Percentiles rank a stretch among this genome's conserved stretches.
phyloP scores from a whole-genome alignment of 352 stramenopile genomes.

The Globisporangium takayamanum region DNA sequence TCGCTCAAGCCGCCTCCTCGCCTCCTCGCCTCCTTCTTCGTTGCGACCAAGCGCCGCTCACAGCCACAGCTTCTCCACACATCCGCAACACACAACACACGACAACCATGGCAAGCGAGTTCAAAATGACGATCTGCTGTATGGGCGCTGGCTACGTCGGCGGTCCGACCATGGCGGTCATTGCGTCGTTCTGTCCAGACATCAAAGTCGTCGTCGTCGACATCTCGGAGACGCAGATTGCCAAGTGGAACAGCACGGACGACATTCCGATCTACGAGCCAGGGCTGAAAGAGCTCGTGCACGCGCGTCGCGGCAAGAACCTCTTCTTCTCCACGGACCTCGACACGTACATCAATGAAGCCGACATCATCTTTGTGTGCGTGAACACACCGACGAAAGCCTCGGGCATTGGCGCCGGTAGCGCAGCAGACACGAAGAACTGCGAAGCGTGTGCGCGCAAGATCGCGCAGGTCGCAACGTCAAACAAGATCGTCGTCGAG shows the following conservation, averaged over 20 bases:
- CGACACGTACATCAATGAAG: slow-evolving; percentile 94
- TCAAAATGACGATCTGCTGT: slow-evolving; percentile 92
- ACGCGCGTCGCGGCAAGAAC: slow-evolving; percentile 90
- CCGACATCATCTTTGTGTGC: slow-evolving; percentile 98
- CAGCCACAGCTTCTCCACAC: background rate
- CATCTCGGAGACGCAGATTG: slow-evolving; percentile 94
- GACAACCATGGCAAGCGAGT: slow-evolving; percentile 24
- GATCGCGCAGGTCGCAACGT: slow-evolving; percentile 94
- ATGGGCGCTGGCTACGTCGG: slow-evolving; percentile 99
- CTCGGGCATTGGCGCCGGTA: slow-evolving; percentile 94
- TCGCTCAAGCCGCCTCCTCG: slow-evolving; percentile 1
- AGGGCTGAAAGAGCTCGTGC: slow-evolving; percentile 95
- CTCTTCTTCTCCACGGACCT: slow-evolving; percentile 99
- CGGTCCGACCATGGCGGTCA: slow-evolving; percentile 99
- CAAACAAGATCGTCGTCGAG: slow-evolving; percentile 98
- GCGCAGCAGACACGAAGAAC: slow-evolving; percentile 99
- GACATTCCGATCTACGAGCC: slow-evolving; percentile 99
- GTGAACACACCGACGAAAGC: slow-evolving; percentile 99
- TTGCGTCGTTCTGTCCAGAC: slow-evolving; percentile 95
- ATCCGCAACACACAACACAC: background rate
- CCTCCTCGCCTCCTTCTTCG: background rate
- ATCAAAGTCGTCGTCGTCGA: slow-evolving; percentile 98
- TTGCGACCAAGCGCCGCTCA: background rate
- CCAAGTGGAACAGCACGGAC: slow-evolving; percentile 94
- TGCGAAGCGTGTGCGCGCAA: slow-evolving; percentile 98